A percentile compares a stretch with the other conserved stretches of the same genome.
These are phyloP conservation scores for Monosporascus sp. DNA, from an alignment of 2,329 filamentous ascomycete genomes.

Conservation along the genomic window DNA sequence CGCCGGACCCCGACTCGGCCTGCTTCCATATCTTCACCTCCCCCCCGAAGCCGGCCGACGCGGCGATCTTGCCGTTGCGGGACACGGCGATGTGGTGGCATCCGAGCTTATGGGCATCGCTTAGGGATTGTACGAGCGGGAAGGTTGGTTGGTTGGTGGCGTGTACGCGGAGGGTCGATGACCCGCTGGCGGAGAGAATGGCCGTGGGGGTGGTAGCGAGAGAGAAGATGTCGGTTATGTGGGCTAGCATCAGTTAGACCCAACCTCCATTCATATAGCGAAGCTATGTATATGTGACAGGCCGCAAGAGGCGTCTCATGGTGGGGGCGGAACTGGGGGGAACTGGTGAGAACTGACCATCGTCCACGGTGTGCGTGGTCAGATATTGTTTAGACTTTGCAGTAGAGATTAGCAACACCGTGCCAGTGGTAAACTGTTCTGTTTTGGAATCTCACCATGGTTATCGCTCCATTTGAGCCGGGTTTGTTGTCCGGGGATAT, in stretches of 20 bases:
- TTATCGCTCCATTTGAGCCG: constrained; percentile 31
- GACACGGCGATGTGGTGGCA: constrained; percentile 80
- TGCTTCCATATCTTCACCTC: constrained; percentile 79
- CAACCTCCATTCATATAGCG: no score
- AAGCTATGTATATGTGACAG: no score
- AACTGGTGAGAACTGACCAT: constrained; percentile 50
- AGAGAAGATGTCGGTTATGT: constrained; percentile 79
- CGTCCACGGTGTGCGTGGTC: constrained; percentile 83
- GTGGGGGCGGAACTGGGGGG: constrained; percentile 1
- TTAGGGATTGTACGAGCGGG: constrained; percentile 72
- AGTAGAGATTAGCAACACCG: constrained; percentile 1
- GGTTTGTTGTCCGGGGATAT: constrained; percentile 10
- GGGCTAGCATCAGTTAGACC: constrained; percentile 47
- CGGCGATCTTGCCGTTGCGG: constrained; percentile 66
- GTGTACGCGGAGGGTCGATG: constrained; percentile 76
- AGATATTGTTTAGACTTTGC: constrained; percentile 97
- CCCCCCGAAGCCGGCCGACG: constrained; percentile 83
- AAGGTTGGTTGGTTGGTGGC: constrained; percentile 67
- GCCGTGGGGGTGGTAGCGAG: constrained; percentile 69
- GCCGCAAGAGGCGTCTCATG: background rate
- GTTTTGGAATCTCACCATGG: constrained; percentile 30
- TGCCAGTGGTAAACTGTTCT: background rate
- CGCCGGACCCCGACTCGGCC: constrained; percentile 52
- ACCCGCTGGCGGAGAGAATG: constrained; percentile 79
- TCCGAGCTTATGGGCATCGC: constrained; percentile 77